Evolutionary conservation across 176 grass and related monocot species (phyloP), one percentile per base, ranked within the genome.

Genomic region (Guadua angustifolia): DNA sequence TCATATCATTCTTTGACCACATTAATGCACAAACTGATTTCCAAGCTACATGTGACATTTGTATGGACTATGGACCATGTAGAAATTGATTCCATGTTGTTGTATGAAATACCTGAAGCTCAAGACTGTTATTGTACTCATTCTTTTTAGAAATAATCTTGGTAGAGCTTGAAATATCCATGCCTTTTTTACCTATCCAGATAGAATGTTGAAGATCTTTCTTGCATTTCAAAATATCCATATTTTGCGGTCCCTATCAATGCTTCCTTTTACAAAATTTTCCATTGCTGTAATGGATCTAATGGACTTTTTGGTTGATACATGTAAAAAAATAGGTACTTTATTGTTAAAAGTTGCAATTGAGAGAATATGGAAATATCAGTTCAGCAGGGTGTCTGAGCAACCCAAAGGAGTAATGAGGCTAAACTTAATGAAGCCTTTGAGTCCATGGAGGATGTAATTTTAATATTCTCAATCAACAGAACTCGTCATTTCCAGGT

Each of bases 291-390:
- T 22, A 82, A 47, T 83, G 47, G 49, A 65, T 75, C 90, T 92
- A 86, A 94, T 71, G 53, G 33, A 66, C 8, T 81, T 63, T 74
- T 88, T 42, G 84, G 35, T 94, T 93, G 56, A 82, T 79, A 83
- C 66, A 78, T 87, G 84, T 77, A 92, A 95, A 88, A 86, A 86
- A 26, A 60, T 26, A 97, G 95, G 95, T 97, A 94, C 74, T 94
- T 91, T 71, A 91, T 92, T 92, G 88, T 97, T 79, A 94, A 92
- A 92, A 94, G 90, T 91, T 94, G 88, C 90, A 97, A 92, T 44
- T 79, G 73, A 73, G 94, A 97, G 82, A 94, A 97, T 87, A 66
- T 97, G 78, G 88, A 92, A 87, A 97, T 92, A 89, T 94, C 90
- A 35, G 95, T 97, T 78, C 95, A 91, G 53, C 88, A 91, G 83